These are phyloP conservation scores for Canna indica DNA, from an alignment of 176 grass and related monocot species.

Conservation along the genomic window DNA sequence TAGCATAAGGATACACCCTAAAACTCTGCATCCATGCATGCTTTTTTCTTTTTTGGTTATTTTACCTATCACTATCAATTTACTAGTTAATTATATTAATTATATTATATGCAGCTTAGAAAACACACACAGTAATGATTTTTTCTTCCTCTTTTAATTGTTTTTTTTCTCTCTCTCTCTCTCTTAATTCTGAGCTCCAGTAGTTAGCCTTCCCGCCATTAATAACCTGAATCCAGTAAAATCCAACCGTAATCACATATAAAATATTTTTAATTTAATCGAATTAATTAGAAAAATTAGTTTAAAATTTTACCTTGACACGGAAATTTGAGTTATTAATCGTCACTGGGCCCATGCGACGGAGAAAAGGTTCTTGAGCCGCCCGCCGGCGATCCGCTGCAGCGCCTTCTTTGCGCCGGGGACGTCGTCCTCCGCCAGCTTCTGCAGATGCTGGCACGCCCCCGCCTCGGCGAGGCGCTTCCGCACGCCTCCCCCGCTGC, in stretches of 20 bases:
- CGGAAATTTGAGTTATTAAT: constrained; percentile 18
- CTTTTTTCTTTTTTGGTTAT: constrained; percentile 29
- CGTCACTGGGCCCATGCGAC: constrained; percentile 28
- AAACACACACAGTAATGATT: too few species aligned
- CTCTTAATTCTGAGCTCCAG: not conserved
- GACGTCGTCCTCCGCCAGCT: constrained; percentile 57
- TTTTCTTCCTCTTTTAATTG: constrained; percentile 26
- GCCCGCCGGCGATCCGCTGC: constrained; percentile 57
- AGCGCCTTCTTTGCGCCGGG: constrained; percentile 73
- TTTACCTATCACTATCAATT: constrained; percentile 47
- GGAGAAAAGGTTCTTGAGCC: constrained; percentile 61
- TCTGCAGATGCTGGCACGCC: constrained; percentile 55
- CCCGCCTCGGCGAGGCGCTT: constrained; percentile 50
- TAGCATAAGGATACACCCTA: constrained; percentile 75
- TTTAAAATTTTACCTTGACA: constrained; percentile 10
- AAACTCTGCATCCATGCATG: constrained; percentile 77
- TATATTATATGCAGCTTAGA: too few species aligned
- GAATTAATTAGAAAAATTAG: not conserved
- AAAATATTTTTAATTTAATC: not conserved
- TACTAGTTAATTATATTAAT: constrained; percentile 12
- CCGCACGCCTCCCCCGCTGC: constrained; percentile 47
- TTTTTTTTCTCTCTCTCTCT: constrained; percentile 10
- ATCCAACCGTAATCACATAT: constrained; percentile 2
- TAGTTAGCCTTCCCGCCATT: constrained; percentile 5
- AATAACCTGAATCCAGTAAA: constrained; percentile 11